Percentiles rank a stretch among this genome's conserved stretches.
These are phyloP conservation scores for Paracamarosporium sp. DNA, from an alignment of 2,329 filamentous ascomycete genomes.

Conservation along the genomic window DNA sequence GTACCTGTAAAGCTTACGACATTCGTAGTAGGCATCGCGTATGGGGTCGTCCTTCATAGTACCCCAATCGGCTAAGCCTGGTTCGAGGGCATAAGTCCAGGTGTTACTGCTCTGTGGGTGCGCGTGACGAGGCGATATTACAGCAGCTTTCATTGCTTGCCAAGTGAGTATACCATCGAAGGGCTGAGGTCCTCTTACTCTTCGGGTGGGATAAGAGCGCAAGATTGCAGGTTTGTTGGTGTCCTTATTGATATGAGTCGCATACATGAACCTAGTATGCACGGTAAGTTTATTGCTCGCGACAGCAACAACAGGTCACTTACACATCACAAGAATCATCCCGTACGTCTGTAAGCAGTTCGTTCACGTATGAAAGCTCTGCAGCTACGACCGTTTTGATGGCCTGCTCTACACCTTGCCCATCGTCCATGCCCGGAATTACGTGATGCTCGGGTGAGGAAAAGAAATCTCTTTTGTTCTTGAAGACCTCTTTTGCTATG, in stretches of 20 bases:
- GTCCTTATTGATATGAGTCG: constrained; percentile 36
- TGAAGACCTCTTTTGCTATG: constrained; percentile 30
- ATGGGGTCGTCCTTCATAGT: constrained; percentile 41
- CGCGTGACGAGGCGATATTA: constrained; percentile 32
- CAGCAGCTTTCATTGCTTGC: constrained; percentile 34
- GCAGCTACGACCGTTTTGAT: constrained; percentile 27
- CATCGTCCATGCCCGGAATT: constrained; percentile 13
- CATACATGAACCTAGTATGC: constrained; percentile 30
- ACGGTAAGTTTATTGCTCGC: constrained; percentile 7
- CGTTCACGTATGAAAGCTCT: constrained; percentile 25
- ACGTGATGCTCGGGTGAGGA: constrained; percentile 29
- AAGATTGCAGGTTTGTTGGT: constrained; percentile 37
- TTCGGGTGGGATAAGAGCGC: constrained; percentile 38
- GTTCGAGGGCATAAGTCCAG: constrained; percentile 32
- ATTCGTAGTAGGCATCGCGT: constrained; percentile 39
- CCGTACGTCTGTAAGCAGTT: constrained; percentile 30
- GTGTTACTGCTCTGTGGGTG: constrained; percentile 16
- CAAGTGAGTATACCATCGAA: constrained; percentile 32
- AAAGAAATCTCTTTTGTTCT: constrained; percentile 36
- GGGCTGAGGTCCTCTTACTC: constrained; percentile 36
- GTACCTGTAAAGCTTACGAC: constrained; percentile 38
- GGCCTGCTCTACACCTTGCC: constrained; percentile 23
- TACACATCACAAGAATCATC: constrained; percentile 38
- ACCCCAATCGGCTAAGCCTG: constrained; percentile 38
- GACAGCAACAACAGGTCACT: constrained; percentile 7